phyloP scores from a whole-genome alignment of 768 basidiomycete species.

The Tephrocybe rancida region DNA sequence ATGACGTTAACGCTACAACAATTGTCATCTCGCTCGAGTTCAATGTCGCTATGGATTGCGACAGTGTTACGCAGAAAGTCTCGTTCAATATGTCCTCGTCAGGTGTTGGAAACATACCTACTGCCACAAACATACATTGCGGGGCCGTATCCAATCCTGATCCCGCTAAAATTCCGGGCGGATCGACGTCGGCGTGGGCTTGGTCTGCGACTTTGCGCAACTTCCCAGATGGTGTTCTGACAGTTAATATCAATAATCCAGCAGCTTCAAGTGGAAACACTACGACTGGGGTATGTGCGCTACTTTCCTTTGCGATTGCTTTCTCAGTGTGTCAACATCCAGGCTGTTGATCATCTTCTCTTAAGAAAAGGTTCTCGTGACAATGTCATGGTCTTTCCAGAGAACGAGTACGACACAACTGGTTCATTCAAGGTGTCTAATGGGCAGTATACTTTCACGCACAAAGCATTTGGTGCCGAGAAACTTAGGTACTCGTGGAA shows the following conservation, averaged over 20 bases:
- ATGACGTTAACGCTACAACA: conserved; percentile 53
- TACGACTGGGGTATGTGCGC: conserved; percentile 56
- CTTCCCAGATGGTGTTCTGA: conserved; percentile 82
- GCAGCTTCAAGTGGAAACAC: conserved; percentile 39
- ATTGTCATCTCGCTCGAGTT: conserved; percentile 79
- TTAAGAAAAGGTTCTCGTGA: conserved; percentile 74
- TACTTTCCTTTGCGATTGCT: background rate
- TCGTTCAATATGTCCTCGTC: conserved; percentile 73
- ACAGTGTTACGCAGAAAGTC: conserved; percentile 62
- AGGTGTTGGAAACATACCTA: conserved; percentile 58
- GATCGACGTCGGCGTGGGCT: conserved; percentile 59
- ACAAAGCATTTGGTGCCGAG: conserved; percentile 86
- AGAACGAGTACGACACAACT: conserved; percentile 71
- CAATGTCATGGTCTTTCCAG: conserved; percentile 89
- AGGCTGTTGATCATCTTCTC: conserved; percentile 77
- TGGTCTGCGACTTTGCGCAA: conserved; percentile 77
- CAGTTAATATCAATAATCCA: conserved; percentile 67
- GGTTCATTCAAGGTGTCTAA: conserved; percentile 56
- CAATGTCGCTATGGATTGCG: conserved; percentile 75
- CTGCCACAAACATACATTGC: conserved; percentile 54
- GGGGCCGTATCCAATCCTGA: conserved; percentile 47
- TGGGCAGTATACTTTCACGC: conserved; percentile 75
- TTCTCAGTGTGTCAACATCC: conserved; percentile 14
- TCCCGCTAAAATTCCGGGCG: conserved; percentile 53
- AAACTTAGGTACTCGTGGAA: conserved; percentile 86